Conservation (phyloP, 2,329 filamentous ascomycete genomes). For the Fusarium praegraminearum region DNA sequence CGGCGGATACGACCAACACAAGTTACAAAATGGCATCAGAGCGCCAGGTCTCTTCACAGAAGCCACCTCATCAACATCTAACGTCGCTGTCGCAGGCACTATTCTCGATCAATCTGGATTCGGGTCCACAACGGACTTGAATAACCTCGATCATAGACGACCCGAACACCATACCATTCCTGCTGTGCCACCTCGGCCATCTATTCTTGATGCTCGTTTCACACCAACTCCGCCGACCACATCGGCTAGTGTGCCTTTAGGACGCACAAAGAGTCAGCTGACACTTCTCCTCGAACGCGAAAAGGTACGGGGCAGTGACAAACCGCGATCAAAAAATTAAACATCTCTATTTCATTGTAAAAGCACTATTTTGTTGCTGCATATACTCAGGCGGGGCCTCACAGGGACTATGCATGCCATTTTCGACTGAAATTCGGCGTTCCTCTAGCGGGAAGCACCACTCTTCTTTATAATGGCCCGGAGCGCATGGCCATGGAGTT, state of each 20-base stretch:
- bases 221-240: constrained; percentile 63
- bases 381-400: constrained; percentile 13
- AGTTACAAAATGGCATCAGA: constrained; percentile 29
- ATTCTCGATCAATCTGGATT: constrained; percentile 57
- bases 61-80: constrained; percentile 56
- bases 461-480: not conserved
- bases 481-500: constrained; percentile 23
- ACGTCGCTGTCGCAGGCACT: constrained; percentile 57
- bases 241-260: constrained; percentile 61
- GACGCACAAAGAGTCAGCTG: constrained; percentile 71
- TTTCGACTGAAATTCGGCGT: constrained; percentile 10
- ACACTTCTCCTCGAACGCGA: constrained; percentile 68
- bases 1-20: constrained; percentile 46
- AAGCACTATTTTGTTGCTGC: constrained; percentile 4
- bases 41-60: constrained; percentile 51
- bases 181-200: constrained; percentile 40
- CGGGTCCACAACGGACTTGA: constrained; percentile 49
- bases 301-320: constrained; percentile 53
- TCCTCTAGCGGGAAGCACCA: not conserved
- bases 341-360: constrained; percentile 21
- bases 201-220: constrained; percentile 55
- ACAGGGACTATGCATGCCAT: constrained; percentile 14
- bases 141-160: constrained; percentile 32
- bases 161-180: constrained; percentile 45
- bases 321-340: constrained; percentile 47